Evolutionary conservation across 1,139 yeast genomes (phyloP), one percentile per base, ranked within the genome.

Genomic region (Nakaseomyces sp.): DNA sequence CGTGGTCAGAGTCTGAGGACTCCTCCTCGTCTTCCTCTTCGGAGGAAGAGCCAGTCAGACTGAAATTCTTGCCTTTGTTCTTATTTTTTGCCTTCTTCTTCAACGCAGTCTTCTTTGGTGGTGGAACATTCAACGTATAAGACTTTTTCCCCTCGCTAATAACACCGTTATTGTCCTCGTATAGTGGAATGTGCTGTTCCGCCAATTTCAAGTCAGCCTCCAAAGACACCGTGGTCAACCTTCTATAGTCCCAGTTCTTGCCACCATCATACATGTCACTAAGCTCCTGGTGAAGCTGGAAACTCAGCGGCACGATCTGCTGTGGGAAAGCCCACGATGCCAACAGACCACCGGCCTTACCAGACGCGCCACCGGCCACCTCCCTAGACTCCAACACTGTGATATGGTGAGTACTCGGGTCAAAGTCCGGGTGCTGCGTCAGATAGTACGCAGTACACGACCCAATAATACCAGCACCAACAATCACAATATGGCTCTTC

Each of bases 321-420:
- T 84, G 89, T 1, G 98, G 98, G 63, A 91, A 91, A 0, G 97
- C 97, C 95, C 97, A 88, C 36, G 85, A 72, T 0, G 96, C 96
- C 45, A 91, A 67, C 42, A 91, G 69, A 0, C 98, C 98, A 33
- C 98, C 98, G 3, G 98, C 98, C 57, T 91, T 91, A 45, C 98
- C 98, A 33, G 89, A 79, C 15, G 98, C 98, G 33, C 96, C 98
- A 41, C 96, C 95, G 0, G 97, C 98, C 3, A 91, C 95, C 56
- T 95, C 73, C 53, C 85, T 84, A 44, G 93, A 81, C 63, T 91
- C 98, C 18, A 91, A 64, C n/a, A 91, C 76, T 15, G 96, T 85
- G 51, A 91, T 84, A 56, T 85, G 88, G 58, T 84, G 79, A 47
- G 77, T 80, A 24, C 69, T 67, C 0, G 85, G 76, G 56, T 83